Base-by-base conservation (phyloP, 169 alveolate species). In the Eimeria tenella region DNA sequence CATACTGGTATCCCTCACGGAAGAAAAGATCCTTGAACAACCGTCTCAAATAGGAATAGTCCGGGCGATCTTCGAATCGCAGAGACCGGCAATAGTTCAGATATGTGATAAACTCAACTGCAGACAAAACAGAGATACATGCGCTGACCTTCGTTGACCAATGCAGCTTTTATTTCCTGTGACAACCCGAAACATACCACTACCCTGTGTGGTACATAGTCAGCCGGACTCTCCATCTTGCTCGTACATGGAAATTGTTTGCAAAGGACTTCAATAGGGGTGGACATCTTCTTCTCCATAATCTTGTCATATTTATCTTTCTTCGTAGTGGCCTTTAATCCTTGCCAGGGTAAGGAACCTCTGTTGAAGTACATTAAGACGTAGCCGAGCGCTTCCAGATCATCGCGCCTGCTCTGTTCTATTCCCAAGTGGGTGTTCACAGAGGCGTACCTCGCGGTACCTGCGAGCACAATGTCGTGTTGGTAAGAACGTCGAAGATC, bases 301-400 rank as follows among this genome's bases (percentile, higher is more conserved):
- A 99, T 99, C 96, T 98, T 99, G 95, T 99, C 99, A 95, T 99
- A 99, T 96, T 99, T 99, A 96, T 99, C 99, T 96, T 98, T 98
- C 96, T 98, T 98, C 71, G 98, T 97, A 7, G 97, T 98, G 74
- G 99, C 99, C 94, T 98, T 98, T 65, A 98, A 97, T 21, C 95
- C 96, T 95, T 99, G 99, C 99, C 99, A 99, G 23, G 99, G 99
- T 42, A 99, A 98, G 81, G 98, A 97, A 56, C 99, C 99, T 84
- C 99, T 97, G 91, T 98, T 97, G 97, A 99, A 99, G 97, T 98
- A 99, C 98, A 99, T 98, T 75, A 99, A 97, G 17, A 98, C 99
- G 96, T 99, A 99, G 13, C 99, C 99, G 21, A 99, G 97, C 70
- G 99, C 99, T 97, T 99, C 99, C 89, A 99, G 96, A 96, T 99